Evolutionary conservation across 345 rosid species (phyloP).

Genomic region (Litchi chinensis): DNA sequence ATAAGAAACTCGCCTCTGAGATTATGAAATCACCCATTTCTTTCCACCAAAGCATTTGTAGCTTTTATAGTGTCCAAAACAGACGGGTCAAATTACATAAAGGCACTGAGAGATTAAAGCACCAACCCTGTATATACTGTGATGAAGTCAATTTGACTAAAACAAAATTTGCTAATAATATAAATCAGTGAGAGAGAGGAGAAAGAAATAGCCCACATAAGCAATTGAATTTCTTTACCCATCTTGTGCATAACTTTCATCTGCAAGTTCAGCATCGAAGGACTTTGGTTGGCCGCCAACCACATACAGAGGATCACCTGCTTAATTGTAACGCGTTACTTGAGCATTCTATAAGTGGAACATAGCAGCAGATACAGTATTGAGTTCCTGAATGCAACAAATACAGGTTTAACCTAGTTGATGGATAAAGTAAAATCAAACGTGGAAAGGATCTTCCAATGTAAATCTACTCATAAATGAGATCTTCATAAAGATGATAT

Average conservation of each 20-base stretch:
- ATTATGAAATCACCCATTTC: neutral
- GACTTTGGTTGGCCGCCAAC: constrained; percentile 69
- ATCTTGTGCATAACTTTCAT: constrained; percentile 60
- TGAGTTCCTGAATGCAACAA: neutral
- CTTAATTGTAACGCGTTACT: constrained; percentile 5
- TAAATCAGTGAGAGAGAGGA: neutral
- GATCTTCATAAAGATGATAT: neutral
- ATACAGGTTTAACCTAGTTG: neutral
- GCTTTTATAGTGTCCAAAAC: constrained; percentile 4
- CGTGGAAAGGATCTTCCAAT: neutral
- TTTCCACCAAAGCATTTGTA: neutral
- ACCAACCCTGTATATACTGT: neutral
- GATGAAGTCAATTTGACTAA: neutral
- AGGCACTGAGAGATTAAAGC: neutral
- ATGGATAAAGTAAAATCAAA: neutral
- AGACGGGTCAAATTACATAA: neutral
- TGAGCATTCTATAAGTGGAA: neutral
- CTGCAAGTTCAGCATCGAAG: constrained; percentile 44
- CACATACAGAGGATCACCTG: constrained; percentile 84
- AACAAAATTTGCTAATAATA: neutral
- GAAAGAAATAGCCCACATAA: neutral
- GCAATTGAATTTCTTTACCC: constrained; percentile 47
- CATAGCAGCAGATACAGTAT: neutral
- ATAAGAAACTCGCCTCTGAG: neutral
- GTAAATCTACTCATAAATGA: neutral